Conservation (phyloP, 306 rosid genomes). For the Vigna mungo region DNA sequence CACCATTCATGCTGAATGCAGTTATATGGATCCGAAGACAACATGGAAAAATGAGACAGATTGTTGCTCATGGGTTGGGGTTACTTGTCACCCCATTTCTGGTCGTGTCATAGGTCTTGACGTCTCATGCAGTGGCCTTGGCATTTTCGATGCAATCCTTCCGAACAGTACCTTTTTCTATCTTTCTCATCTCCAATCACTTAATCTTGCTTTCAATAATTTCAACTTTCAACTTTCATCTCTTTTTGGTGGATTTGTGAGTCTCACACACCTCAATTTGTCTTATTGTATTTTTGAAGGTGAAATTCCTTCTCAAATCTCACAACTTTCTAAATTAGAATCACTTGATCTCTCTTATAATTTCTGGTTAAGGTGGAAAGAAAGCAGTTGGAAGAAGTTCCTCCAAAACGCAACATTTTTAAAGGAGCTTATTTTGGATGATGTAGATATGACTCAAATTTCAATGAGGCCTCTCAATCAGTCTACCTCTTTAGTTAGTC, state of each 20-base stretch:
- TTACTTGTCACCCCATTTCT: background rate
- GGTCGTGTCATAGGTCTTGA: background rate
- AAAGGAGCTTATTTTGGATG: conserved; percentile 7
- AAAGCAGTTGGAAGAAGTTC: background rate
- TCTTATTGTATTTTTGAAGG: too few species aligned
- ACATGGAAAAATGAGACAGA: conserved; percentile 10
- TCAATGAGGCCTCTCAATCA: background rate
- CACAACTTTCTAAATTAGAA: too few species aligned
- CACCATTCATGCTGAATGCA: too few species aligned
- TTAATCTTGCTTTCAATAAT: too few species aligned
- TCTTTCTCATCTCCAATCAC: too few species aligned
- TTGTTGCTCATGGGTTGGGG: conserved; percentile 8
- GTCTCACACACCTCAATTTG: too few species aligned
- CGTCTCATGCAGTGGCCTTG: background rate
- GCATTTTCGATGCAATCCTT: background rate
- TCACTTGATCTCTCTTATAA: too few species aligned
- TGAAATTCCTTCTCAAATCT: too few species aligned
- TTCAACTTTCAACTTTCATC: too few species aligned
- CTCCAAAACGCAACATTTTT: background rate
- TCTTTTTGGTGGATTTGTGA: too few species aligned
- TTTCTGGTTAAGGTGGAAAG: background rate
- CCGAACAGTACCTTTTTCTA: background rate
- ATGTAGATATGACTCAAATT: background rate
- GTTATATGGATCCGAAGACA: background rate
- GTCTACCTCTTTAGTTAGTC: conserved; percentile 31